A percentile compares a stretch with the other conserved stretches of the same genome.
phyloP scores from a whole-genome alignment of 2,329 filamentous ascomycete genomes.

The Phialemoniopsis sp. region DNA sequence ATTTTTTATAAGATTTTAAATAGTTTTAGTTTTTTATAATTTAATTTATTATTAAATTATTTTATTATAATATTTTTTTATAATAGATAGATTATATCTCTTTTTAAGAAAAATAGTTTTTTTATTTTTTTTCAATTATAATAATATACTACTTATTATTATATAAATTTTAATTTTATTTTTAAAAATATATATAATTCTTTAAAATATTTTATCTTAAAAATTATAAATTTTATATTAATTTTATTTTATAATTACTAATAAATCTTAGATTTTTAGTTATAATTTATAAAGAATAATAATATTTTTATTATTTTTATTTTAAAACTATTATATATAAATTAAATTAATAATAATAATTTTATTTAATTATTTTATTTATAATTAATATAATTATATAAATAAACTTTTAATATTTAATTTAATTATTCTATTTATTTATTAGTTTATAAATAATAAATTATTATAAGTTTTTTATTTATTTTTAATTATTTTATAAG shows the following conservation, averaged over 20 bases:
- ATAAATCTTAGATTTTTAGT: neutral
- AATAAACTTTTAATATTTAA: conserved; percentile 7
- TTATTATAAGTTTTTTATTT: conserved; percentile 3
- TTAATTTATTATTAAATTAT: neutral
- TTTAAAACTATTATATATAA: neutral
- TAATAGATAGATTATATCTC: neutral
- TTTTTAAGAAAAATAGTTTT: neutral
- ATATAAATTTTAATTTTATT: neutral
- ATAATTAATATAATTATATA: conserved; percentile 5
- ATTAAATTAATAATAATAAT: neutral
- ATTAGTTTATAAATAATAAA: conserved; percentile 6
- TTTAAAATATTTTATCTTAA: neutral
- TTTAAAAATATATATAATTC: neutral
- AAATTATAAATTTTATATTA: neutral
- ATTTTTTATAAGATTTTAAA: neutral
- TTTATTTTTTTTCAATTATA: neutral
- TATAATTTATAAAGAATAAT: neutral
- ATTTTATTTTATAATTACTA: neutral
- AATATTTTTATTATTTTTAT: neutral
- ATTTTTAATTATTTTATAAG: conserved; percentile 3
- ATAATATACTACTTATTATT: neutral
- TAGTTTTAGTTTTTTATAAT: neutral
- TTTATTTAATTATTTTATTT: conserved; percentile 5
- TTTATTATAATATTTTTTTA: neutral
- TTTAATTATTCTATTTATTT: conserved; percentile 7